Base-by-base conservation (phyloP, 805 yeast genomes). In the Tetrapisispora taiwanensis region DNA sequence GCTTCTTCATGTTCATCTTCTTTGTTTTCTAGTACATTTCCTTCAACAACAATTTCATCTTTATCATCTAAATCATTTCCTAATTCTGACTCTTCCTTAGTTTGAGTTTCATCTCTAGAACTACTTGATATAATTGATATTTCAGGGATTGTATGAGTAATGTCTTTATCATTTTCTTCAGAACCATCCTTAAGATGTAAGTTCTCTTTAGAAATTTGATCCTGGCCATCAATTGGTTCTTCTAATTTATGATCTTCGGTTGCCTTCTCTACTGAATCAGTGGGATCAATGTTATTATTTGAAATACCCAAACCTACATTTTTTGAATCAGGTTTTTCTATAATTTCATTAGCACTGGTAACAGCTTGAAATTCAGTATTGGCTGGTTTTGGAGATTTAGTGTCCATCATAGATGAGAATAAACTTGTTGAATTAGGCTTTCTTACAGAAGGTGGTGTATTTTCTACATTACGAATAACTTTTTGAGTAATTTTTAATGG, bases 401-500 rank as follows among this genome's bases (percentile, higher is more conserved):
- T 44, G 36, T 47, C 52, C 6, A 54, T 31, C 49, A 56, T 49
- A 9, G 52, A 49, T 4, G 55, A 49, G 27, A 58, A 54, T 24
- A 59, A 36, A 9, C 58, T 53, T 20, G 58, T 53, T 13, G 53
- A 52, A 15, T 63, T 58, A 3, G 58, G 59, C 41, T 58, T 56
- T 45, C 63, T 52, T 9, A 45, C 36, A 17, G 50, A 22, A 14
- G 32, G 19, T 24, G 42, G n/a, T 13, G 37, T 19, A 2, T n/a
- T 42, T n/a, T 13, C 27, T 8, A 7, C 7, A 42, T 7, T 8
- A 20, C 33, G 39, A 17, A 42, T 50, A 4, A 73, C 62, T 53
- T 74, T 78, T 55, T 76, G 79, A 0, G 84, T 73, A 66, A 82
- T 79, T 60, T 77, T 77, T 53, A 83, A 66, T 0, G 89, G 89